Conservation (phyloP, 495 filamentous ascomycete genomes). For the Penicillium canescens region DNA sequence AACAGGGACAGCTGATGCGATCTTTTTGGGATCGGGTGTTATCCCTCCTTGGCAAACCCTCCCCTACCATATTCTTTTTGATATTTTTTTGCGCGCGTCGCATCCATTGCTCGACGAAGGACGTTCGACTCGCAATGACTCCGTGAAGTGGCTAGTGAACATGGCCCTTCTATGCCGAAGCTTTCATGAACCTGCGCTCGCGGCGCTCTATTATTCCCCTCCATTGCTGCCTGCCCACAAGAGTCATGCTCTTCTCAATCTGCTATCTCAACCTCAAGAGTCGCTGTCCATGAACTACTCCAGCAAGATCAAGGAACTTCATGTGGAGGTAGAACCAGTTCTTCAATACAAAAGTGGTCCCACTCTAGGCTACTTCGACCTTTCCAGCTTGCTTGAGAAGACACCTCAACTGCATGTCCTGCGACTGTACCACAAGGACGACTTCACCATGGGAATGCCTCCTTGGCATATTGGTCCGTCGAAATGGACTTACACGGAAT, state of each 20-base stretch:
- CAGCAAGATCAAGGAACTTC: constrained; percentile 67
- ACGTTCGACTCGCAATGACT: constrained; percentile 31
- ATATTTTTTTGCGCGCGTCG: constrained; percentile 67
- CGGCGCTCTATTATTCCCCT: constrained; percentile 69
- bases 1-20: constrained; percentile 13
- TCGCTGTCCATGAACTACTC: constrained; percentile 54
- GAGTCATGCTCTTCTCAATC: constrained; percentile 46
- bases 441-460: constrained; percentile 32
- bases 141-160: constrained; percentile 61
- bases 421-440: constrained; percentile 42
- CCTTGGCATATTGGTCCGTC: constrained; percentile 25
- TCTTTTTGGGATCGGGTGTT: constrained; percentile 36
- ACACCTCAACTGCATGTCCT: constrained; percentile 44
- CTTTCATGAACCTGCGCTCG: constrained; percentile 74
- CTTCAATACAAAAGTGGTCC: constrained; percentile 46
- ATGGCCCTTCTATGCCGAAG: constrained; percentile 60
- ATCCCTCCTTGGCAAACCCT: constrained; percentile 69
- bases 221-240: constrained; percentile 56
- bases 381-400: constrained; percentile 39
- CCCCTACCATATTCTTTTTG: constrained; percentile 69
- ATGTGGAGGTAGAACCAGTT: constrained; percentile 58
- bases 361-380: constrained; percentile 46
- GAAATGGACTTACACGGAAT: constrained; percentile 64
- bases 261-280: constrained; percentile 45
- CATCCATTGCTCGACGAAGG: constrained; percentile 57